Percentiles rank a stretch among this genome's conserved stretches.
Conservation (phyloP, 2,329 filamentous ascomycete genomes). For the Scedosporium aurantiacum region DNA sequence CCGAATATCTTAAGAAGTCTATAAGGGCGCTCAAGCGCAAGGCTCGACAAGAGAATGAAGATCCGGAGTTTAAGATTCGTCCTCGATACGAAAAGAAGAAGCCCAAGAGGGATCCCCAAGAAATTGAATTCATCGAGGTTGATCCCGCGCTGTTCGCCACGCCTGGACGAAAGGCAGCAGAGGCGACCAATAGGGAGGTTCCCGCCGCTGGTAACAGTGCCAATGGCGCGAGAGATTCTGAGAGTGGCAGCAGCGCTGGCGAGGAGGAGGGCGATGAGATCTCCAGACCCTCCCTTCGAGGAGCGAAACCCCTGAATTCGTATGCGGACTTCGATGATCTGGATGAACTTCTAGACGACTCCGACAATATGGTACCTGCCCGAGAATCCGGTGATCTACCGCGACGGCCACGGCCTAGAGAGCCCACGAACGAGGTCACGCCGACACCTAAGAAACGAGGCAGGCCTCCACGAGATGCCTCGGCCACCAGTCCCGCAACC, state of each 20-base stretch:
- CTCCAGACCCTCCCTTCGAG: neutral
- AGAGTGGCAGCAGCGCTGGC: neutral
- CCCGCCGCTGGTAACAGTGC: neutral
- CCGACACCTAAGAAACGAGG: conserved; percentile 17
- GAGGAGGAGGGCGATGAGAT: neutral
- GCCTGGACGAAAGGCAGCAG: conserved; percentile 1
- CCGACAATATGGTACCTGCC: neutral
- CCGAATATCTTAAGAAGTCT: conserved; percentile 44
- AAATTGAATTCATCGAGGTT: conserved; percentile 10
- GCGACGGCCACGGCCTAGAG: conserved; percentile 1
- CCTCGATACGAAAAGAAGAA: conserved; percentile 11
- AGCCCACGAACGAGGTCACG: conserved; percentile 10
- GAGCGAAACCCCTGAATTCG: conserved; percentile 12
- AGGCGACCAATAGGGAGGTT: neutral
- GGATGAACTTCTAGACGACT: conserved; percentile 17
- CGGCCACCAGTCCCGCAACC: conserved; percentile 3
- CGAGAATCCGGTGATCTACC: neutral
- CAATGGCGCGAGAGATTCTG: neutral
- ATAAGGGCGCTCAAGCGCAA: conserved; percentile 42
- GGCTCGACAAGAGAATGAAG: conserved; percentile 39
- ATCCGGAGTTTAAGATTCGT: conserved; percentile 41
- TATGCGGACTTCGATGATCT: conserved; percentile 27
- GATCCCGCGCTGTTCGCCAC: conserved; percentile 10
- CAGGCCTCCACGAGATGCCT: conserved; percentile 21
- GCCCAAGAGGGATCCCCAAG: conserved; percentile 13